Percentiles rank a stretch among this genome's conserved stretches.
These are phyloP conservation scores for Fonsecaea multimorphosa DNA, from an alignment of 2,329 filamentous ascomycete genomes.

Conservation along the genomic window DNA sequence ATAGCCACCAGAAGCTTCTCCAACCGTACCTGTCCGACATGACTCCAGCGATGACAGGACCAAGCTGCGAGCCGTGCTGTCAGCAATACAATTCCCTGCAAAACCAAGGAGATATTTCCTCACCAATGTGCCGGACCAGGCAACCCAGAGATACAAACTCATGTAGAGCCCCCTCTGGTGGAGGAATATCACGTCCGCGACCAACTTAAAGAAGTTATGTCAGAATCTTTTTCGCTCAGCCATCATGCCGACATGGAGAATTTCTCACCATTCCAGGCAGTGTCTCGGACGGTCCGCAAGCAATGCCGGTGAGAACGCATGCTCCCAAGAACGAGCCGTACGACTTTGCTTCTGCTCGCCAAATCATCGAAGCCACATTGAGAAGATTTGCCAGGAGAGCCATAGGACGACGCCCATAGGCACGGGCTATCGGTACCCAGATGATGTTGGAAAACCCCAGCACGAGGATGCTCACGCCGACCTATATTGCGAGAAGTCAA, in stretches of 20 bases:
- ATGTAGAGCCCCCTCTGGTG: slow-evolving; percentile 52
- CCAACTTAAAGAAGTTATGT: slow-evolving; percentile 49
- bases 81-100: neutral
- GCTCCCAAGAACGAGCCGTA: slow-evolving; percentile 52
- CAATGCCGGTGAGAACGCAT: slow-evolving; percentile 51
- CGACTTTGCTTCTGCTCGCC: slow-evolving; percentile 52
- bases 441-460: slow-evolving; percentile 54
- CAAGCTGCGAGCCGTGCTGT: slow-evolving; percentile 45
- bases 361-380: slow-evolving; percentile 51
- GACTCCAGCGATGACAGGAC: slow-evolving; percentile 52
- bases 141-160: slow-evolving; percentile 48
- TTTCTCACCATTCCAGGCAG: slow-evolving; percentile 40
- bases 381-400: slow-evolving; percentile 45
- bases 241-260: neutral
- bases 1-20: slow-evolving; percentile 57
- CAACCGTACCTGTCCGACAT: slow-evolving; percentile 52
- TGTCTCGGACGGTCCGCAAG: slow-evolving; percentile 52
- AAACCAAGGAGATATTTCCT: slow-evolving; percentile 15
- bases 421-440: slow-evolving; percentile 50
- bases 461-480: slow-evolving; percentile 52
- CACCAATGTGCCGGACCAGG: slow-evolving; percentile 34
- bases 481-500: slow-evolving; percentile 5
- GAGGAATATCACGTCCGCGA: slow-evolving; percentile 54
- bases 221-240: neutral
- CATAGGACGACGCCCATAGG: slow-evolving; percentile 49